These are phyloP conservation scores for Sparassis latifolia DNA, from an alignment of 1,284 basidiomycete species.

Conservation along the genomic window DNA sequence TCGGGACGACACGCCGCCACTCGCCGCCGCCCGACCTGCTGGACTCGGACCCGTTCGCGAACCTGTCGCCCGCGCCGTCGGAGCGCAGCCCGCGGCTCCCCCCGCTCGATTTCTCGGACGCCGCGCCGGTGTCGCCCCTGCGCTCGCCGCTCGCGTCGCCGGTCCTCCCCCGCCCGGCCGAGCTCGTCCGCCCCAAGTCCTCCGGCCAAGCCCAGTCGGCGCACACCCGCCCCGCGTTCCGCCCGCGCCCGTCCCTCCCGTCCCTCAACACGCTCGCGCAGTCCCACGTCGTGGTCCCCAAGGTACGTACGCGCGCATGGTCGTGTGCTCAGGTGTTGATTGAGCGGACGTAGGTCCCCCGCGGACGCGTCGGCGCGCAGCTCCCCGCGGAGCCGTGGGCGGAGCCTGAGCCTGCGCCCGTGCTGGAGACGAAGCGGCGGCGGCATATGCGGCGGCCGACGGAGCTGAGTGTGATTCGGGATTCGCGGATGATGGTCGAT, in stretches of 20 bases:
- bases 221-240: slow-evolving; percentile 51
- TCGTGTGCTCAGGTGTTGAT: neutral
- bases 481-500: slow-evolving; percentile 20
- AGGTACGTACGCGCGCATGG: slow-evolving; percentile 35
- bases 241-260: slow-evolving; percentile 57
- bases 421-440: slow-evolving; percentile 4
- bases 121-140: slow-evolving; percentile 8
- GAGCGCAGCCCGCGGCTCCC: slow-evolving; percentile 13
- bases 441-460: slow-evolving; percentile 21
- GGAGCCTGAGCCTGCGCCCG: neutral
- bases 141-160: slow-evolving; percentile 15
- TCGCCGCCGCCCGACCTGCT: slow-evolving; percentile 40
- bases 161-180: slow-evolving; percentile 12
- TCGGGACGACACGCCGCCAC: slow-evolving; percentile 14
- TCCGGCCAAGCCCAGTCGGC: slow-evolving; percentile 37
- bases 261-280: slow-evolving; percentile 52
- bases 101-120: slow-evolving; percentile 16
- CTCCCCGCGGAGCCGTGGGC: slow-evolving; percentile 21
- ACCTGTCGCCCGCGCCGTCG: slow-evolving; percentile 31
- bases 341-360: slow-evolving; percentile 13
- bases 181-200: slow-evolving; percentile 26
- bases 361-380: slow-evolving; percentile 19
- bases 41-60: slow-evolving; percentile 69
- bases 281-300: slow-evolving; percentile 48
- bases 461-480: slow-evolving; percentile 21